Conservation (phyloP, 2,329 filamentous ascomycete genomes). For the Cryphonectria carpinicola region DNA sequence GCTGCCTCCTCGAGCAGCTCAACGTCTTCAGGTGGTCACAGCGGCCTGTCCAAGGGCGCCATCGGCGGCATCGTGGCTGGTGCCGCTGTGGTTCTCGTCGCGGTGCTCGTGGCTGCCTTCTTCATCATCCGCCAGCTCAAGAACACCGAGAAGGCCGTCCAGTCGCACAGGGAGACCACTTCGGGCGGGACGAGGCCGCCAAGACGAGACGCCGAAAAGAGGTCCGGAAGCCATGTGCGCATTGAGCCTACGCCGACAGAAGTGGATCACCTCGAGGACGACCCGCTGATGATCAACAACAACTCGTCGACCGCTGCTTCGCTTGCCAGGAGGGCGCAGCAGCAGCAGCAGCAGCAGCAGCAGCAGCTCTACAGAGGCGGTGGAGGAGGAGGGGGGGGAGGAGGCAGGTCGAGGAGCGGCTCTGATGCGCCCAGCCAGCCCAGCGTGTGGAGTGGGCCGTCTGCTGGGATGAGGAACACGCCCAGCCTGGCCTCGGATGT, state of each 20-base stretch:
- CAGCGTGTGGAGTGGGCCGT: conserved; percentile 27
- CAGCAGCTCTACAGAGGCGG: conserved; percentile 27
- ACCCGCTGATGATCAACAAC: conserved; percentile 42
- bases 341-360: conserved; percentile 13
- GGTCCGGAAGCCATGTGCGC: conserved; percentile 38
- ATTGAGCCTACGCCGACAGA: conserved; percentile 47
- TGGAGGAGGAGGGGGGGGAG: not conserved
- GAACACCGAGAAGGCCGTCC: conserved; percentile 46
- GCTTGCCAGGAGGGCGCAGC: conserved; percentile 32
- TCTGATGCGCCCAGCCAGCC: conserved; percentile 31
- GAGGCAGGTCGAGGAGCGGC: conserved; percentile 28
- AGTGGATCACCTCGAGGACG: conserved; percentile 46
- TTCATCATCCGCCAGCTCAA: conserved; percentile 56
- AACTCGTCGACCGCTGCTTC: conserved; percentile 27
- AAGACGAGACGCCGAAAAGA: conserved; percentile 36
- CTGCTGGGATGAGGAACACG: conserved; percentile 28
- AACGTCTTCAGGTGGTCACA: conserved; percentile 31
- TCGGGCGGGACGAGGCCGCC: conserved; percentile 34
- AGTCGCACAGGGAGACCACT: conserved; percentile 41
- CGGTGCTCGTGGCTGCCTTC: conserved; percentile 51
- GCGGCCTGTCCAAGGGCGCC: conserved; percentile 44
- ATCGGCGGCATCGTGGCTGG: conserved; percentile 60
- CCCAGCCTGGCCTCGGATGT: conserved; percentile 37
- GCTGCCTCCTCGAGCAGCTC: conserved; percentile 36
- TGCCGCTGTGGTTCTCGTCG: conserved; percentile 51